Evolutionary conservation across 2,329 filamentous ascomycete species (phyloP).

Genomic region (Talaromyces sp.): DNA sequence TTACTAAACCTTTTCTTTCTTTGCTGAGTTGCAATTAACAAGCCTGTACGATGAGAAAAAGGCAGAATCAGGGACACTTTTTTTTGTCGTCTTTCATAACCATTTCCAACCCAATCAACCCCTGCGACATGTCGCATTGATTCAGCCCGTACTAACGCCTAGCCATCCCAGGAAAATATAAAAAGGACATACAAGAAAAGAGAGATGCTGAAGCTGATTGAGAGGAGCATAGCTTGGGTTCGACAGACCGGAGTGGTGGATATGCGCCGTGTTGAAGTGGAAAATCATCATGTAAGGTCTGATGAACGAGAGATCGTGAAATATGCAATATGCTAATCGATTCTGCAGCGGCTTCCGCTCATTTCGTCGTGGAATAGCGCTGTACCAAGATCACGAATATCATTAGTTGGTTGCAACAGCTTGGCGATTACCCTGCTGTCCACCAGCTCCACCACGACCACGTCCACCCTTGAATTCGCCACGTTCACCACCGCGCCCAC

Average conservation of each 20-base stretch:
- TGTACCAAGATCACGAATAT: too few species aligned
- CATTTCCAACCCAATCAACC: conserved; percentile 32
- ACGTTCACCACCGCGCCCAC: conserved; percentile 33
- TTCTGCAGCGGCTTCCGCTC: conserved; percentile 13
- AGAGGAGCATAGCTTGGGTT: conserved; percentile 6
- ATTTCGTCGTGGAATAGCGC: too few species aligned
- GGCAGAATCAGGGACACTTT: conserved; percentile 15
- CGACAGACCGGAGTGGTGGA: conserved; percentile 5
- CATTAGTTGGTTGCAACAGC: conserved; percentile 20
- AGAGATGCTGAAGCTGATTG: conserved; percentile 12
- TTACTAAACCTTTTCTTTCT: conserved; percentile 8
- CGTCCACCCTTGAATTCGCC: conserved; percentile 29
- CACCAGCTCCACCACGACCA: conserved; percentile 26
- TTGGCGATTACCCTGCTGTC: conserved; percentile 24
- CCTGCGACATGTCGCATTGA: not conserved
- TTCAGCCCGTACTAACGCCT: conserved; percentile 27
- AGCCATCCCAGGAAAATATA: conserved; percentile 17
- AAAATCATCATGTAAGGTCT: not conserved
- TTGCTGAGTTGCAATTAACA: not conserved
- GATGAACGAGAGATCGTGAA: conserved; percentile 1
- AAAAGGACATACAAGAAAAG: conserved; percentile 20
- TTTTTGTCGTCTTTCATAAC: not conserved
- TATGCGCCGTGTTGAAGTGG: not conserved
- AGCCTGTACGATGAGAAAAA: conserved; percentile 1
- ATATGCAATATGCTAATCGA: not conserved